Evolutionary conservation across 2,329 filamentous ascomycete species (phyloP).

Genomic region (Botrytis squamosa): DNA sequence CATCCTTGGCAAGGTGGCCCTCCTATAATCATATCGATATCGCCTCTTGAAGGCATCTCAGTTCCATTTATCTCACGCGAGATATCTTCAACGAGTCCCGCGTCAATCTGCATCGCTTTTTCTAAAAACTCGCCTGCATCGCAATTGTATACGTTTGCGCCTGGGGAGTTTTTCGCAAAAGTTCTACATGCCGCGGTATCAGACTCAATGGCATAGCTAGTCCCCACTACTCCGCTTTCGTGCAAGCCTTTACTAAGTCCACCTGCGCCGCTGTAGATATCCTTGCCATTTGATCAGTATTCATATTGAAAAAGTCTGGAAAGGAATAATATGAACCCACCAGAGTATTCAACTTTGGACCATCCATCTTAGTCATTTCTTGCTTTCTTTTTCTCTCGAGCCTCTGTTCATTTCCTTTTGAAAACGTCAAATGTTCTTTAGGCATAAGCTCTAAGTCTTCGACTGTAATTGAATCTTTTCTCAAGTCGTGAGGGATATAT

Average conservation of each 20-base stretch:
- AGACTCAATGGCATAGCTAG: constrained; percentile 20
- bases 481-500: background rate
- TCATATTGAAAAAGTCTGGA: background rate
- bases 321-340: background rate
- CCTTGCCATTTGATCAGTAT: background rate
- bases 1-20: constrained; percentile 30
- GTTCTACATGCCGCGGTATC: constrained; percentile 15
- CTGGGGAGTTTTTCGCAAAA: constrained; percentile 6
- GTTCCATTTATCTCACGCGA: background rate
- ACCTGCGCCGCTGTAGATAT: constrained; percentile 23
- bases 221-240: constrained; percentile 12
- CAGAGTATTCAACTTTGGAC: background rate
- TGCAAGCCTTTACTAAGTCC: constrained; percentile 20
- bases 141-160: background rate
- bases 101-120: constrained; percentile 2
- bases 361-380: constrained; percentile 13
- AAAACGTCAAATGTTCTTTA: background rate
- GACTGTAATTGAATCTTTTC: background rate
- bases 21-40: constrained; percentile 23
- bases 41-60: constrained; percentile 22
- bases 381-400: background rate
- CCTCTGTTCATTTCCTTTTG: background rate
- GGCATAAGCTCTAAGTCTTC: background rate
- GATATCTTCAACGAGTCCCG: background rate
- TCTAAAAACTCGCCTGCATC: constrained; percentile 20